Evolutionary conservation across 2,329 filamentous ascomycete genomes (phyloP).

Genomic region (Aureobasidium zeae): DNA sequence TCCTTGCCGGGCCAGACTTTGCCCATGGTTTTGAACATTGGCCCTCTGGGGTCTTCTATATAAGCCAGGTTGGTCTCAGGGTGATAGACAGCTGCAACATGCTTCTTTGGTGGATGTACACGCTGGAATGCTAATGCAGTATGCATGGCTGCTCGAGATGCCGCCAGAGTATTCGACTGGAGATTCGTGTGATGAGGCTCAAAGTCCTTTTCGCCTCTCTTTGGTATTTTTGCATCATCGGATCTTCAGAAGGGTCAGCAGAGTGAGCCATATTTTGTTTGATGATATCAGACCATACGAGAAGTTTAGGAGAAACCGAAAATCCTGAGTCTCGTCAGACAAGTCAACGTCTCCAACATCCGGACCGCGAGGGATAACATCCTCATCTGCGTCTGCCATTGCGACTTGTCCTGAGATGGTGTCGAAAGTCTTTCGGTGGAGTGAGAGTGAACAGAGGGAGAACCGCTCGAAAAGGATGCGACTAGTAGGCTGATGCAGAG

Average conservation of each 20-base stretch:
- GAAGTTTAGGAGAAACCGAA: slow-evolving; percentile 58
- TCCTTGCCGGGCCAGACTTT: slow-evolving; percentile 51
- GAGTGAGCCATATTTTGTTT: neutral
- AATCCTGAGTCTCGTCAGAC: slow-evolving; percentile 79
- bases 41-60: slow-evolving; percentile 62
- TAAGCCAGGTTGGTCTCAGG: slow-evolving; percentile 51
- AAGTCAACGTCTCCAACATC: slow-evolving; percentile 65
- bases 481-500: neutral
- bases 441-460: neutral
- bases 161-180: slow-evolving; percentile 68
- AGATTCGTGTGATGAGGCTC: slow-evolving; percentile 81
- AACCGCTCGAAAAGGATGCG: neutral
- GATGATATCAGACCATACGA: slow-evolving; percentile 29
- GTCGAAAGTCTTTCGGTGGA: too few species aligned
- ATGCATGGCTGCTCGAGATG: slow-evolving; percentile 80
- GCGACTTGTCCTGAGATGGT: neutral
- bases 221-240: slow-evolving; percentile 54
- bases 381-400: slow-evolving; percentile 33
- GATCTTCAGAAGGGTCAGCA: slow-evolving; percentile 19
- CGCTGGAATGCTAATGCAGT: slow-evolving; percentile 71
- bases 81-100: slow-evolving; percentile 64
- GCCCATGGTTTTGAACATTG: slow-evolving; percentile 69
- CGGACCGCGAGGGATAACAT: slow-evolving; percentile 42
- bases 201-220: slow-evolving; percentile 94
- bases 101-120: slow-evolving; percentile 58